phyloP scores from a whole-genome alignment of 768 basidiomycete genomes.

The Solioccasus polychromus region DNA sequence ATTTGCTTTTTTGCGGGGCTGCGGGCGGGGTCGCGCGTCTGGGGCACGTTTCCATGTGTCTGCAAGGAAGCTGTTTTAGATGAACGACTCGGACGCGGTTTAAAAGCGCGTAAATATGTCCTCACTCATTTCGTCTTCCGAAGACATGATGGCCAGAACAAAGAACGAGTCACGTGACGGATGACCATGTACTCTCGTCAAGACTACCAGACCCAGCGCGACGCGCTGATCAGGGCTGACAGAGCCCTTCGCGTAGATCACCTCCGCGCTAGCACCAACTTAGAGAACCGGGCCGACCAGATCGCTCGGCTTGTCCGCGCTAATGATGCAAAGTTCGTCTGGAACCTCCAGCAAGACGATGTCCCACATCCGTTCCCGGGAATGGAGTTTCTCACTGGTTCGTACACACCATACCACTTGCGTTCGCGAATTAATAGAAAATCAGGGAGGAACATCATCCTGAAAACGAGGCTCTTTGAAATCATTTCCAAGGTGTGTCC shows the following conservation, averaged over 20 bases:
- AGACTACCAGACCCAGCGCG: conserved; percentile 26
- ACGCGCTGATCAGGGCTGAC: conserved; percentile 37
- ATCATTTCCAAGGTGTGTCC: conserved; percentile 53
- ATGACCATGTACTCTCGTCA: conserved; percentile 3
- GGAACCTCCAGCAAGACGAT: conserved; percentile 51
- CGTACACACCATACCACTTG: neutral
- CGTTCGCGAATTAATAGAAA: neutral
- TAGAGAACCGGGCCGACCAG: conserved; percentile 54
- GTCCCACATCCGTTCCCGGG: conserved; percentile 69
- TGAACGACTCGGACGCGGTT: conserved; percentile 13
- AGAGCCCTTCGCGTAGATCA: conserved; percentile 51
- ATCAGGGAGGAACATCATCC: conserved; percentile 53
- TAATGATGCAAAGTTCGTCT: conserved; percentile 54
- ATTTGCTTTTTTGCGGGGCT: conserved; percentile 19
- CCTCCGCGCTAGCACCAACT: conserved; percentile 27
- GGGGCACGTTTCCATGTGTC: conserved; percentile 20
- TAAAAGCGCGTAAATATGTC: neutral
- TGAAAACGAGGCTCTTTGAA: conserved; percentile 58
- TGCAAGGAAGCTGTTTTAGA: conserved; percentile 24
- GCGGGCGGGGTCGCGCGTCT: conserved; percentile 14
- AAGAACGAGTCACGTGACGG: conserved; percentile 9
- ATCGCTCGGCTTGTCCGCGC: conserved; percentile 54
- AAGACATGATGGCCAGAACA: conserved; percentile 24
- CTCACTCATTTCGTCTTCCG: conserved; percentile 34
- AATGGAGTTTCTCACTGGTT: conserved; percentile 76